phyloP scores from a whole-genome alignment of 257 asterid species.

The Fraxinus cuspidata region DNA sequence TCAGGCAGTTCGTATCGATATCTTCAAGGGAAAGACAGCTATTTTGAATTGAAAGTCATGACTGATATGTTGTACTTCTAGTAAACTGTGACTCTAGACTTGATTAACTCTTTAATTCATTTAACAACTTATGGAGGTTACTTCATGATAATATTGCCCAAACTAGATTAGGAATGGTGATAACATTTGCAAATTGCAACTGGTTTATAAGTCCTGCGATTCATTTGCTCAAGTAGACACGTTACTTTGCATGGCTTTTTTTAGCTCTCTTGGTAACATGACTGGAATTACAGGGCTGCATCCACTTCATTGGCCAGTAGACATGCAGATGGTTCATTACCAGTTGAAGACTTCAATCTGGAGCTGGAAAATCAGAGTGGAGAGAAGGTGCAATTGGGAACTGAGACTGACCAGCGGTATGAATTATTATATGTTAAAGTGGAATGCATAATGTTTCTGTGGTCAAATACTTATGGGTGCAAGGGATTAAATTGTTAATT shows the following conservation, averaged over 20 bases:
- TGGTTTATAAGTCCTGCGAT: constrained; percentile 3
- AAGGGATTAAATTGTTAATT: constrained; percentile 17
- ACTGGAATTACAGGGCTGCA: constrained; percentile 57
- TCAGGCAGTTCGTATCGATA: neutral
- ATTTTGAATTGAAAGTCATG: neutral
- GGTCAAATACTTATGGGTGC: constrained; percentile 16
- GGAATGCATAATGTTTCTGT: constrained; percentile 1
- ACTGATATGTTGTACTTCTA: neutral
- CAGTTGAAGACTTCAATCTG: constrained; percentile 84
- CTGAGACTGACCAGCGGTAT: constrained; percentile 92
- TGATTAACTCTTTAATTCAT: neutral
- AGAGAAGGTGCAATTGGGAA: constrained; percentile 74
- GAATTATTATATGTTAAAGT: neutral
- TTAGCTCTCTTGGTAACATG: constrained; percentile 16
- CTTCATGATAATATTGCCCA: neutral
- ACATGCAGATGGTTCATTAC: constrained; percentile 85
- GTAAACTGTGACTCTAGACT: neutral
- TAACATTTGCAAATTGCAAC: neutral
- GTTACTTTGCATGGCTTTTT: constrained; percentile 10
- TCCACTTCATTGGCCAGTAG: constrained; percentile 75
- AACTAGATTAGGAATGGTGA: neutral
- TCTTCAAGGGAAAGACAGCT: neutral
- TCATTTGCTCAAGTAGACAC: constrained; percentile 1
- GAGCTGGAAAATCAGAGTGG: constrained; percentile 98
- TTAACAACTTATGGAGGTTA: neutral